Evolutionary conservation across 2,329 filamentous ascomycete genomes (phyloP).

Genomic region (Rutstroemia sp.): DNA sequence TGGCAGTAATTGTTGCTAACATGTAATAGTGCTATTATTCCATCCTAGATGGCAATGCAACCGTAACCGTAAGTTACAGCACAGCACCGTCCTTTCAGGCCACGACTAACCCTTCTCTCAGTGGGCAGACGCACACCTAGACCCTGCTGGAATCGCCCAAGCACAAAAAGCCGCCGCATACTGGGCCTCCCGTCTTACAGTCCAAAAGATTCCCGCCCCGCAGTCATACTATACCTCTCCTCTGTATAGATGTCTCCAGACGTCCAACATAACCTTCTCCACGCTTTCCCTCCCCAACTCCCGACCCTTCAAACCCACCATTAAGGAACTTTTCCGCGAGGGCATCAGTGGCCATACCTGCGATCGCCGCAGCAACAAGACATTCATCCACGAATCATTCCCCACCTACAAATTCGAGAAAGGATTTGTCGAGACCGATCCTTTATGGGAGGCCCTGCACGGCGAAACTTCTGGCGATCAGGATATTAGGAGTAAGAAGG

Average conservation of each 20-base stretch:
- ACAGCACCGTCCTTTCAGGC: neutral
- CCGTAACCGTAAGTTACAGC: conserved; percentile 30
- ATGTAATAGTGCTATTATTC: conserved; percentile 54
- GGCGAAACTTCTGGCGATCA: conserved; percentile 41
- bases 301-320: conserved; percentile 45
- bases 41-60: conserved; percentile 55
- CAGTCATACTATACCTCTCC: conserved; percentile 60
- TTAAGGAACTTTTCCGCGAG: conserved; percentile 62
- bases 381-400: conserved; percentile 44
- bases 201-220: conserved; percentile 51
- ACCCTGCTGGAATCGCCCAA: conserved; percentile 47
- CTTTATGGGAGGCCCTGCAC: conserved; percentile 37
- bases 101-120: neutral
- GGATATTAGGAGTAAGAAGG: conserved; percentile 35
- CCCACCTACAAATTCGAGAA: conserved; percentile 50
- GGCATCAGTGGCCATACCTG: conserved; percentile 62
- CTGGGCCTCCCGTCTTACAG: conserved; percentile 46
- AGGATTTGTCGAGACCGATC: conserved; percentile 52
- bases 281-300: conserved; percentile 19
- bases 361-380: conserved; percentile 50
- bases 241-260: conserved; percentile 54
- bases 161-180: conserved; percentile 51
- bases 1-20: neutral
- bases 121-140: conserved; percentile 60
- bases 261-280: conserved; percentile 53